A percentile compares a stretch with the other conserved stretches of the same genome.
Conservation (phyloP, 2,329 filamentous ascomycete genomes). For the Aspergillus sp. region DNA sequence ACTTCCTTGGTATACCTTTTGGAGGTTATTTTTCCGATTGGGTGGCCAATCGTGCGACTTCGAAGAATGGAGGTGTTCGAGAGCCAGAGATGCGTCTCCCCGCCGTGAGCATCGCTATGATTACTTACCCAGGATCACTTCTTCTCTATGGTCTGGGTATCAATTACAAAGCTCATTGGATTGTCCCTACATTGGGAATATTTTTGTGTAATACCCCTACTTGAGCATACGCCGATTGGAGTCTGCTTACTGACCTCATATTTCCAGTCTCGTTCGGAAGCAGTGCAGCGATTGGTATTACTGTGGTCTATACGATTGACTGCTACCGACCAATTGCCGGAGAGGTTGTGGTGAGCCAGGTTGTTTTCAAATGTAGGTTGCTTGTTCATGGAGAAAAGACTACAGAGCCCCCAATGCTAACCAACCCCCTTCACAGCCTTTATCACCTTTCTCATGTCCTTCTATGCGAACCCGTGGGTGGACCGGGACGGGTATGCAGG, state of each 20-base stretch:
- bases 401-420: neutral
- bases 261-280: neutral
- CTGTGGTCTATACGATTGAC: constrained; percentile 11
- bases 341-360: constrained; percentile 4
- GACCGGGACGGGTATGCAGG: constrained; percentile 1
- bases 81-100: constrained; percentile 10
- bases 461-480: constrained; percentile 13
- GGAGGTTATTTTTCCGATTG: neutral
- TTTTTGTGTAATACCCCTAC: neutral
- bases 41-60: neutral
- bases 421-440: neutral
- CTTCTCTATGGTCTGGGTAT: constrained; percentile 34
- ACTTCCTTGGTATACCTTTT: neutral
- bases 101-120: constrained; percentile 14
- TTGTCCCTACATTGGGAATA: constrained; percentile 45
- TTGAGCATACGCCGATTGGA: too few relatives aligned
- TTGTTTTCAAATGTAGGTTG: constrained; percentile 9
- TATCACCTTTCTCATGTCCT: constrained; percentile 11
- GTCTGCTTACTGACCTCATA: neutral
- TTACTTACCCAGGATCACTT: constrained; percentile 25
- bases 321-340: constrained; percentile 7
- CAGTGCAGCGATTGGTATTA: constrained; percentile 41
- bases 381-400: too few relatives aligned
- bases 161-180: constrained; percentile 44
- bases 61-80: neutral